Base-by-base conservation (phyloP, 2,329 filamentous ascomycete genomes). In the Aspergillus ustus region DNA sequence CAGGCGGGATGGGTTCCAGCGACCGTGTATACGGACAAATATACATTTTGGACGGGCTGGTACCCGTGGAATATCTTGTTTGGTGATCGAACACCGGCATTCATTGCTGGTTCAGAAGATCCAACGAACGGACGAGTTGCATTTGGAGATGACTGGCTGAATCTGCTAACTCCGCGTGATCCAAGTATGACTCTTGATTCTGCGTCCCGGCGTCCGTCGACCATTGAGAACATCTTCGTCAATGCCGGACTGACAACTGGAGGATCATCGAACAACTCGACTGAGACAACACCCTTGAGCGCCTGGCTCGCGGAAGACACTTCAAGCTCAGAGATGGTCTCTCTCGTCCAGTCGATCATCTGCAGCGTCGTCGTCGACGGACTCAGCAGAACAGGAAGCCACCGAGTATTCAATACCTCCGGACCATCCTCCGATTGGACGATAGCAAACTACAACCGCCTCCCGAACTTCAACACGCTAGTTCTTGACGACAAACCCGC, bases 51-150 rank as follows among this genome's bases (percentile, higher is more conserved):
- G 49, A 63, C 57, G 2, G 54, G 49, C 20, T 61, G 40, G 28
- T 57, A 56, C 25, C 29, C 28, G 5, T 57, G 63, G 51, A 66
- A 69, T 65, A 51, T 62, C 31, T 20, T 55, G 50, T 60, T 54
- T 57, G 58, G 43, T 22, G 40, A 54, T 37, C 57, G 50, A 8
- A 43, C 58, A 15, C 58, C 58, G 5, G 58, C 44, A 40, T 56
- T 13, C 25, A 40, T n/a, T 11, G n/a, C 40, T 9, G 44, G 49
- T 3, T 58, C 52, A 7, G 28, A 2, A 11, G 37, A 6, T 4
- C 11, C 31, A 31, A 52, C 52, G 0, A 56, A 56, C 19, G 59
- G 59, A 15, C 52, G 52, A 8, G 22, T 61, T 17, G 59, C 48
- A 15, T 31, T 57, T 11, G 53, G 46, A 17, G 52, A 45, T 13